Evolutionary conservation across 2,329 filamentous ascomycete species (phyloP).

Genomic region (Apiospora saccharicola): DNA sequence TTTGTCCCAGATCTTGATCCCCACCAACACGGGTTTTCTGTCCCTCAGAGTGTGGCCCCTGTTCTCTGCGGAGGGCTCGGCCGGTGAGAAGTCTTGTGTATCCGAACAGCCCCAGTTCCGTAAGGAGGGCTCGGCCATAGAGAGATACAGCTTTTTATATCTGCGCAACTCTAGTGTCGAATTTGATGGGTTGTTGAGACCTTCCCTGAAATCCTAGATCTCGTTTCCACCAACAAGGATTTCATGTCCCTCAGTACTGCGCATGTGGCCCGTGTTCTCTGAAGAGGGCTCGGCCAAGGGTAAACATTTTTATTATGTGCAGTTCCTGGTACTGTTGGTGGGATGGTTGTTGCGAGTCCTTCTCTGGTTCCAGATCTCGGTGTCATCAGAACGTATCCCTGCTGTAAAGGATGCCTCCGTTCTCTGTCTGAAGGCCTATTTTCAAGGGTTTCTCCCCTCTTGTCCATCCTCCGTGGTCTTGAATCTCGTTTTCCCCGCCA

Average conservation of each 20-base stretch:
- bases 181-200: neutral
- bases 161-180: neutral
- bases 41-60: neutral
- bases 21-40: neutral
- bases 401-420: neutral
- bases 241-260: neutral
- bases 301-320: neutral
- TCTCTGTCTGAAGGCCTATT: no score
- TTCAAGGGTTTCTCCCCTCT: no score
- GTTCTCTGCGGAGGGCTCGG: neutral
- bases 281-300: neutral
- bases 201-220: neutral
- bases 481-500: no score
- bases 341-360: neutral
- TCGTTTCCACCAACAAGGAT: neutral
- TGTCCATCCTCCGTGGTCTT: no score
- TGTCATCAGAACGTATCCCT: no score
- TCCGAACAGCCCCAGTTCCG: no score
- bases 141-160: neutral
- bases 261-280: neutral
- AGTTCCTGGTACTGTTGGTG: neutral
- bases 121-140: neutral
- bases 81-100: no score
- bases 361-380: neutral
- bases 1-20: neutral